Evolutionary conservation across 768 basidiomycete species (phyloP), one percentile per base, ranked within the genome.

Genomic region (Infundibulicybe gibba): DNA sequence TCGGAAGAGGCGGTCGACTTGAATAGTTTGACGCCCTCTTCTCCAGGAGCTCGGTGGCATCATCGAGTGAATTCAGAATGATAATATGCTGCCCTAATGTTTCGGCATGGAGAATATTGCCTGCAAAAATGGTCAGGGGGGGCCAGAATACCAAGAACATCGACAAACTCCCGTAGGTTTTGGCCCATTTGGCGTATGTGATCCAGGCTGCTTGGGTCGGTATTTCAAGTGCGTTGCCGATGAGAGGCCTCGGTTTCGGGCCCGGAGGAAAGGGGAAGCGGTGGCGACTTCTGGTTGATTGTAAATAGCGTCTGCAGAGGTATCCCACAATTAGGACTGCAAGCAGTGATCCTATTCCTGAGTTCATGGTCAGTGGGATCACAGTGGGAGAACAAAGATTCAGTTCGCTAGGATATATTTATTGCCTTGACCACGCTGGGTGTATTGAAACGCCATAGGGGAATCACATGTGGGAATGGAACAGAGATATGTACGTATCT

Each of bases 1-100:
- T 33, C 10, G 51, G 40, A 15, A 60, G 50, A 10, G 33, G 21
- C 13, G 51, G 56, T n/a, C 52, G 33, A 25, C 56, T 40, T 1
- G 65, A 61, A 44, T 61, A 67, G 33, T 53, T 62, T 10, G 47
- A 5, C 8, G 62, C 54, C 31, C 64, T 53, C 43, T 60, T 66
- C 2, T 66, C 67, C 8, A 70, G 54, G 2, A 70, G 40, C 4
- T 54, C 62, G 0, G 50, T 49, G 31, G 56, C 49, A 6, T 56
- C 55, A 20, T 54, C 47, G 45, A 17, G 32, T 5, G 67, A 63
- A 21, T 38, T 19, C n/a, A 38, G 14, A 19, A 38, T 10, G 35
- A 38, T 38, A 10, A 61, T 61, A 17, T 49, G 51, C 13, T 53
- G 57, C 5, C 67, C 65, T 0, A 66, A 38, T 9, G 63, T 30